Base-by-base conservation (phyloP, 805 yeast genomes). In the Yarrowia phangngaensis region DNA sequence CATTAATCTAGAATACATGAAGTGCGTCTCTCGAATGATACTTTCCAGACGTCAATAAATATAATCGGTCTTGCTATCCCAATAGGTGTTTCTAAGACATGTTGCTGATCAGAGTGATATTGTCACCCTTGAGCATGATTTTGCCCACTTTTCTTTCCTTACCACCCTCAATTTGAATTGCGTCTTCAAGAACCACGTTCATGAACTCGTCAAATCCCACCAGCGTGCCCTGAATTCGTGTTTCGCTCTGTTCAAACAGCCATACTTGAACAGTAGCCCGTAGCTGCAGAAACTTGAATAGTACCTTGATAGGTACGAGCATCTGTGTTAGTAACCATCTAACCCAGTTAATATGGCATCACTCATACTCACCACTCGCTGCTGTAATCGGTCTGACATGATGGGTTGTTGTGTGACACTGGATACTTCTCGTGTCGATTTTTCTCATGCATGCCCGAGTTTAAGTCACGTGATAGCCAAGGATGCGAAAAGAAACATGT, bases 151-250 rank as follows among this genome's bases (percentile, higher is more conserved):
- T 65, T 20, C 77, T 74, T 49, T 70, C 69, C 1, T 71, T 54
- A 41, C 73, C 71, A 1, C 79, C 61, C 46, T 73, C 70, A 5
- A 90, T 70, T 58, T 94, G 95, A 9, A 63, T 59, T 0, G 83
- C 82, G 41, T 76, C 75, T 24, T 76, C 80, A 16, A 80, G 66
- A 4, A 79, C 83, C 13, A 80, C 67, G 62, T 92, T 92, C 98
- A 92, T 94, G 60, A 89, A 90, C 68, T 94, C 98, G 65, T 92
- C 99, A 65, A 94, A 90, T 1, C 99, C 99, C 53, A 82, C 72
- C 22, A 92, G 80, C 53, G 74, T 76, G 1, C 98, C 98, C 57
- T 83, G 84, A 22, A 90, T 76, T 55, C 94, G 72, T 55, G 74
- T 72, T 15, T 78, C 79, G 0, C 80, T 75, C 64, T 92, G 96